Conservation (phyloP, 2,329 filamentous ascomycete genomes). For the Ophiostoma populinum region DNA sequence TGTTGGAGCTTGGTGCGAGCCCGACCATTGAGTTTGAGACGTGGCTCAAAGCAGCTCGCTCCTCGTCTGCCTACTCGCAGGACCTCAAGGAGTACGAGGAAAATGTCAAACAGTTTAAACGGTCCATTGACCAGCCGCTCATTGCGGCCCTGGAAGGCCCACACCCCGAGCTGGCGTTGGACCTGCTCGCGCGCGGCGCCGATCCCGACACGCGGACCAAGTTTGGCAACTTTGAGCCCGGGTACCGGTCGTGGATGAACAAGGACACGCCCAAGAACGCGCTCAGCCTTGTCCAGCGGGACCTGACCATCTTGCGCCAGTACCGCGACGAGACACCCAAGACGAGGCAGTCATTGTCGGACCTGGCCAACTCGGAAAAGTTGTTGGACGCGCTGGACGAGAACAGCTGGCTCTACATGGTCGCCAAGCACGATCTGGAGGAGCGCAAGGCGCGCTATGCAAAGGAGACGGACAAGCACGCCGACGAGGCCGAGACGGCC, state of each 20-base stretch:
- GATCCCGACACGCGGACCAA: constrained; percentile 44
- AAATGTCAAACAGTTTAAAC: constrained; percentile 31
- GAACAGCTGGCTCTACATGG: constrained; percentile 44
- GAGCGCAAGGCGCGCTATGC: too few species aligned
- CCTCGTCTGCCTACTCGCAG: constrained; percentile 22
- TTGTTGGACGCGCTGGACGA: constrained; percentile 33
- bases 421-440: constrained; percentile 23
- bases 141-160: constrained; percentile 40
- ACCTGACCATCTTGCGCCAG: constrained; percentile 30
- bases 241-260: background rate
- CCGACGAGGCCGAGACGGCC: constrained; percentile 19
- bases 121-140: constrained; percentile 44
- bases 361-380: constrained; percentile 25
- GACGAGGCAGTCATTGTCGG: too few species aligned
- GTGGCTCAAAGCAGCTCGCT: constrained; percentile 41
- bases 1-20: too few species aligned
- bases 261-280: constrained; percentile 20
- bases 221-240: constrained; percentile 15
- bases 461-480: constrained; percentile 15
- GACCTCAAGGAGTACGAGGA: constrained; percentile 24
- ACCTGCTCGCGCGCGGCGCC: constrained; percentile 45
- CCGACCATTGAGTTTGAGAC: constrained; percentile 42
- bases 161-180: constrained; percentile 28
- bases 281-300: constrained; percentile 41
- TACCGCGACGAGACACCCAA: constrained; percentile 23